Evolutionary conservation across 1,139 yeast genomes (phyloP).

Genomic region (Blastobotrys ciferrii): DNA sequence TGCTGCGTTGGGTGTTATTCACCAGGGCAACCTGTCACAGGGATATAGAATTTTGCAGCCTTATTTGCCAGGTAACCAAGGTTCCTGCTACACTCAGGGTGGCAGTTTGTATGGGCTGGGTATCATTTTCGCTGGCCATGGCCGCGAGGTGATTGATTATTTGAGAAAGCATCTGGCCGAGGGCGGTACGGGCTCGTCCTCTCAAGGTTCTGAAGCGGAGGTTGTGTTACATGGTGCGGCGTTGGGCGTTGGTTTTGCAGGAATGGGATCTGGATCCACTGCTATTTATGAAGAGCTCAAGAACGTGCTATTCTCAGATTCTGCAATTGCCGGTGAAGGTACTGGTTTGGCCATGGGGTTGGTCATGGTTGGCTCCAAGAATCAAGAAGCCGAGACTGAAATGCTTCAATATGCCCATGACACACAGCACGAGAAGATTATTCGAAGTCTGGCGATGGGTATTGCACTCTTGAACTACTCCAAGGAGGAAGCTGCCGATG

Average conservation of each 20-base stretch:
- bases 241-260: constrained; percentile 94
- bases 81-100: constrained; percentile 77
- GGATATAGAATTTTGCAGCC: constrained; percentile 88
- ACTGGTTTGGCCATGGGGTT: constrained; percentile 97
- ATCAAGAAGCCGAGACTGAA: constrained; percentile 67
- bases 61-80: constrained; percentile 79
- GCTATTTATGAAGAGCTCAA: constrained; percentile 79
- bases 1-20: constrained; percentile 97
- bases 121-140: constrained; percentile 93
- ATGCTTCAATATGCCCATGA: constrained; percentile 92
- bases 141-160: constrained; percentile 80
- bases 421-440: constrained; percentile 93
- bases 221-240: constrained; percentile 94
- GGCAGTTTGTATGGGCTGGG: constrained; percentile 95
- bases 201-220: constrained; percentile 65
- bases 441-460: constrained; percentile 88
- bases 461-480: constrained; percentile 85
- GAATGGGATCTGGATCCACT: constrained; percentile 83
- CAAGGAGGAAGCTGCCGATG: constrained; percentile 78
- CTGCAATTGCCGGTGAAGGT: constrained; percentile 94
- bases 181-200: constrained; percentile 49
- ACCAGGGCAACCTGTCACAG: constrained; percentile 88
- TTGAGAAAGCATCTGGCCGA: constrained; percentile 73
- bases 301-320: constrained; percentile 82
- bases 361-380: constrained; percentile 92